These are phyloP conservation scores for Pleurotus sapidus DNA, from an alignment of 768 basidiomycete genomes.

Conservation along the genomic window DNA sequence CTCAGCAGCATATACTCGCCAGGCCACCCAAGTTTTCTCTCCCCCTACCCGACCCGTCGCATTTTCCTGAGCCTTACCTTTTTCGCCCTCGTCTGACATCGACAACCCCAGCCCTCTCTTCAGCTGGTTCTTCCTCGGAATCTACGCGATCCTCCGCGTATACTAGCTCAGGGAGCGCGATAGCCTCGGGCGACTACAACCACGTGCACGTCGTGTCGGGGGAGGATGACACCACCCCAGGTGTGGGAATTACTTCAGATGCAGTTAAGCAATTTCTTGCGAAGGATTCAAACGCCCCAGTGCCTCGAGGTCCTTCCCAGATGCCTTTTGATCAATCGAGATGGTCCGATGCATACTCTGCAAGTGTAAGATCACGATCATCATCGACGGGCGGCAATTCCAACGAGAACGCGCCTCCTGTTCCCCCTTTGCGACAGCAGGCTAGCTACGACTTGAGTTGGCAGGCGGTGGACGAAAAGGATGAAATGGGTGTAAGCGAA, in stretches of 20 bases:
- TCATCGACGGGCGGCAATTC: slow-evolving; percentile 55
- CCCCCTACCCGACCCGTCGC: slow-evolving; percentile 61
- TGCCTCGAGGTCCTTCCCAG: slow-evolving; percentile 41
- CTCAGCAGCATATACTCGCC: slow-evolving; percentile 26
- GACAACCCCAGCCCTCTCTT: slow-evolving; percentile 60
- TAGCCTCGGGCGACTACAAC: slow-evolving; percentile 57
- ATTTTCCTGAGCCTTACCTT: slow-evolving; percentile 73
- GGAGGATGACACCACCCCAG: slow-evolving; percentile 51
- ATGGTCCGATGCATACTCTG: slow-evolving; percentile 74
- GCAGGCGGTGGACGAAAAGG: slow-evolving; percentile 71
- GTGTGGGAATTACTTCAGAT: slow-evolving; percentile 64
- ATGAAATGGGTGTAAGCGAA: slow-evolving; percentile 59
- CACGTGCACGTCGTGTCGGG: slow-evolving; percentile 65
- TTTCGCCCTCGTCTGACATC: slow-evolving; percentile 47
- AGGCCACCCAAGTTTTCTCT: slow-evolving; percentile 39
- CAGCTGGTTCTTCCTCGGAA: slow-evolving; percentile 64
- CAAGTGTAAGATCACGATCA: slow-evolving; percentile 63
- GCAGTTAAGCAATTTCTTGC: slow-evolving; percentile 60
- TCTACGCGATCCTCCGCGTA: slow-evolving; percentile 79
- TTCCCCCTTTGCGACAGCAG: slow-evolving; percentile 53
- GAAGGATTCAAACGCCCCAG: slow-evolving; percentile 44
- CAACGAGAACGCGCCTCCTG: slow-evolving; percentile 37
- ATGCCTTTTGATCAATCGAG: slow-evolving; percentile 60
- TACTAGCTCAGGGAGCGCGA: slow-evolving; percentile 65
- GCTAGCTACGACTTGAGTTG: slow-evolving; percentile 77